Conservation (phyloP, 495 filamentous ascomycete species). For the Xylaria venustula region DNA sequence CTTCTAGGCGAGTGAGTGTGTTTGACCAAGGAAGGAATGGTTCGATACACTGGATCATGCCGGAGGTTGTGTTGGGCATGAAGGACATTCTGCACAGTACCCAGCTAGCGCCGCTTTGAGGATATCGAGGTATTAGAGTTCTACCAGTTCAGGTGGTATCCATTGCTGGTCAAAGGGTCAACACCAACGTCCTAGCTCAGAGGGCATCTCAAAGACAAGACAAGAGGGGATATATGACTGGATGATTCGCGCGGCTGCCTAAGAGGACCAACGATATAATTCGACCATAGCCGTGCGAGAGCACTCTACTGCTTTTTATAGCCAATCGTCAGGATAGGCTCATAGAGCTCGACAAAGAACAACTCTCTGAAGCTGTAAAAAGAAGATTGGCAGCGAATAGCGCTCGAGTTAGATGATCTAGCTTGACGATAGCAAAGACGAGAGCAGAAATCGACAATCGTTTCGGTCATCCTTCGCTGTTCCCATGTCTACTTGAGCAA, state of each 20-base stretch:
- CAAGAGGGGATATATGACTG: conserved; percentile 19
- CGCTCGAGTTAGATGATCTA: conserved; percentile 48
- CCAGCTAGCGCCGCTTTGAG: conserved; percentile 15
- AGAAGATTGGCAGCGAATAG: conserved; percentile 52
- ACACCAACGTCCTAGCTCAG: conserved; percentile 20
- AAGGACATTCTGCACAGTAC: conserved; percentile 9
- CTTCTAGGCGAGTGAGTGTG: conserved; percentile 2
- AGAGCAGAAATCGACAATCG: conserved; percentile 43
- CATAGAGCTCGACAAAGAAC: conserved; percentile 37
- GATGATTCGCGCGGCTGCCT: conserved; percentile 27
- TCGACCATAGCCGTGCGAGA: conserved; percentile 38
- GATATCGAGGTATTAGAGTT: conserved; percentile 19
- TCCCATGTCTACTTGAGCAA: conserved; percentile 28
- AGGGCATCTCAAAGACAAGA: conserved; percentile 26
- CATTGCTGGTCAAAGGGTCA: conserved; percentile 23
- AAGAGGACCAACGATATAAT: conserved; percentile 30
- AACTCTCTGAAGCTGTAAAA: conserved; percentile 35
- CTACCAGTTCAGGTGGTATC: conserved; percentile 26
- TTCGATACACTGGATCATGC: conserved; percentile 18
- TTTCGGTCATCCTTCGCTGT: conserved; percentile 31
- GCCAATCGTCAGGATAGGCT: conserved; percentile 48
- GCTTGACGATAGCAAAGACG: conserved; percentile 62
- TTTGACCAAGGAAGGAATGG: conserved; percentile 8
- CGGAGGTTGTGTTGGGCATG: conserved; percentile 7
- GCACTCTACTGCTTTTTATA: conserved; percentile 43